A percentile compares a stretch with the other conserved stretches of the same genome.
These are phyloP conservation scores for Actinomortierella ambigua DNA, from an alignment of 371 early-diverging fungal species.

Conservation along the genomic window DNA sequence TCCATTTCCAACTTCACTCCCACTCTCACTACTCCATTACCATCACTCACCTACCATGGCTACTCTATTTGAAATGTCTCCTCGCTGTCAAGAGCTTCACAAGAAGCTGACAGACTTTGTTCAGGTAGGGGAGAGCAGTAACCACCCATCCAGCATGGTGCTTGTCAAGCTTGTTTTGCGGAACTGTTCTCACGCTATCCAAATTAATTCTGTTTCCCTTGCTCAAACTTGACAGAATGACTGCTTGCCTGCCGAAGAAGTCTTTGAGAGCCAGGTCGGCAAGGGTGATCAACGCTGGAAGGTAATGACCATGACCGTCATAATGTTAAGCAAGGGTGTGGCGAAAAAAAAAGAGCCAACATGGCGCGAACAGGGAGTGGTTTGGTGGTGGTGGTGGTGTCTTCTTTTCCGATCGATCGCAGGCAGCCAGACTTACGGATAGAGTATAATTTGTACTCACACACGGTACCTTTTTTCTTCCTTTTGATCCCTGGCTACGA, in stretches of 20 bases:
- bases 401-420: too few relatives aligned
- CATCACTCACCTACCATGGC: conserved; percentile 15
- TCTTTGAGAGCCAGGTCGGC: conserved; percentile 77
- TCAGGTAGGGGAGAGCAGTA: conserved; percentile 54
- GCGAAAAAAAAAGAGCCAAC: background rate
- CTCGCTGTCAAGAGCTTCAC: conserved; percentile 70
- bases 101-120: conserved; percentile 78
- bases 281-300: conserved; percentile 80
- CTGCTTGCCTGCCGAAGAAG: conserved; percentile 92
- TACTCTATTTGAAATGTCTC: conserved; percentile 58
- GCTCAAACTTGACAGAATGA: conserved; percentile 66
- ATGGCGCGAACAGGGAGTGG: too few relatives aligned
- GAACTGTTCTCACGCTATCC: background rate
- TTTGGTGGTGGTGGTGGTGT: too few relatives aligned
- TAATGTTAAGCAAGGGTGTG: too few relatives aligned
- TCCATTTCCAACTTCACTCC: background rate
- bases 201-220: background rate
- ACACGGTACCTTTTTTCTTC: background rate
- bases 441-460: conserved; percentile 1
- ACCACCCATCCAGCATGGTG: background rate
- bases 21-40: background rate
- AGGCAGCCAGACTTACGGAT: too few relatives aligned
- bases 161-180: background rate
- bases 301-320: conserved; percentile 48
- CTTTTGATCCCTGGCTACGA: background rate